Evolutionary conservation across 1,139 yeast species (phyloP).

Genomic region (Yamadazyma diospyri): DNA sequence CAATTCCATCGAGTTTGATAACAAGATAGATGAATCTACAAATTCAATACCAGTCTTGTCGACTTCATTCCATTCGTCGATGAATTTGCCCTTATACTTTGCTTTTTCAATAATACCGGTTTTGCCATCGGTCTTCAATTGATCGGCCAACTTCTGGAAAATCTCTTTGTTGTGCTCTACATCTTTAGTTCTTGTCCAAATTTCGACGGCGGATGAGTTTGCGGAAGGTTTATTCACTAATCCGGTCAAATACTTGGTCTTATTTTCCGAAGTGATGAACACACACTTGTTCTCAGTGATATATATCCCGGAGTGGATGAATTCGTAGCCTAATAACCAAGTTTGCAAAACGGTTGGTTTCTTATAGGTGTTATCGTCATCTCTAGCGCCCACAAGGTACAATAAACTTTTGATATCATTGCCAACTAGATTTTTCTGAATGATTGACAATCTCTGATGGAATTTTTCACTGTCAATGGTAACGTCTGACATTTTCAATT

Average conservation of each 20-base stretch:
- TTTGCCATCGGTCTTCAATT: slow-evolving; percentile 45
- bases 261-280: slow-evolving; percentile 81
- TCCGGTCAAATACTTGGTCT: slow-evolving; percentile 71
- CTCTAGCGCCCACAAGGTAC: slow-evolving; percentile 76
- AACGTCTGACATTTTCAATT: slow-evolving; percentile 27
- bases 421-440: slow-evolving; percentile 38
- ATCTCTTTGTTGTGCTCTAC: slow-evolving; percentile 67
- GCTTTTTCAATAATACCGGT: slow-evolving; percentile 73
- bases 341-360: slow-evolving; percentile 85
- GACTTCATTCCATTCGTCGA: slow-evolving; percentile 70
- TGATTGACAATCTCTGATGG: slow-evolving; percentile 38
- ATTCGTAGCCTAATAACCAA: slow-evolving; percentile 93
- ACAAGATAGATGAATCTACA: slow-evolving; percentile 53
- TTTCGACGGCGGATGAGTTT: slow-evolving; percentile 47
- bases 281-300: slow-evolving; percentile 59
- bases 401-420: slow-evolving; percentile 43
- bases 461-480: slow-evolving; percentile 37
- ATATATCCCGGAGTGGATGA: slow-evolving; percentile 81
- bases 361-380: slow-evolving; percentile 86
- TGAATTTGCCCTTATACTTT: slow-evolving; percentile 75
- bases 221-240: slow-evolving; percentile 40
- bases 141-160: slow-evolving; percentile 56
- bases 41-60: slow-evolving; percentile 37
- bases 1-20: slow-evolving; percentile 58
- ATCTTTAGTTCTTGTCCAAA: slow-evolving; percentile 82